Percentiles rank a stretch among this genome's conserved stretches.
These are phyloP conservation scores for Schizosaccharomyces versatilis DNA, from an alignment of 1,139 yeast genomes.

Conservation along the genomic window DNA sequence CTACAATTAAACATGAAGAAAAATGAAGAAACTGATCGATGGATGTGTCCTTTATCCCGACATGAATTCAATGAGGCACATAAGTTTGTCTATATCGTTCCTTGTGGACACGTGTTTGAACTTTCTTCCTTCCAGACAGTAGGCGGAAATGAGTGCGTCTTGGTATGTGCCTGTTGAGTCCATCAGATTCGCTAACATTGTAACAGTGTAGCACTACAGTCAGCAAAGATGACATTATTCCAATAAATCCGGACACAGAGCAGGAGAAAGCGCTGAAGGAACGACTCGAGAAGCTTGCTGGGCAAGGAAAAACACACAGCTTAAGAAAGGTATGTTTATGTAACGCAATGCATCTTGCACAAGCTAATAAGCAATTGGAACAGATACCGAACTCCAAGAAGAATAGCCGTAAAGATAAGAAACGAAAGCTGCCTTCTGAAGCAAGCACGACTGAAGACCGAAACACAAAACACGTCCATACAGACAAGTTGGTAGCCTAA, in stretches of 20 bases:
- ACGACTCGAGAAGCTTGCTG: background rate
- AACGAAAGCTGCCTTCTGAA: no score
- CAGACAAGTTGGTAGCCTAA: no score
- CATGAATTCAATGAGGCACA: background rate
- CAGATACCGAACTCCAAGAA: no score
- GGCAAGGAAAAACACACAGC: background rate
- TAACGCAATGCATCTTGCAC: no score
- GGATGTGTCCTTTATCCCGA: background rate
- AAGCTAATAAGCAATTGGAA: no score
- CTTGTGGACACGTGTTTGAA: constrained; percentile 1
- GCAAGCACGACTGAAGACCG: no score
- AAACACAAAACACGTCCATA: no score
- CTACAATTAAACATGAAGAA: background rate
- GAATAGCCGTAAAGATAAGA: no score
- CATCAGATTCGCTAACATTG: background rate
- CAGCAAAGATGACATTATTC: background rate
- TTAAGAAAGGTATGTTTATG: background rate
- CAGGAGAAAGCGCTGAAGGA: background rate
- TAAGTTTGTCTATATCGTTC: background rate
- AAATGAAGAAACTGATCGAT: background rate
- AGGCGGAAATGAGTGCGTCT: background rate
- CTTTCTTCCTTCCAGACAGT: background rate
- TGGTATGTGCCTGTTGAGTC: background rate
- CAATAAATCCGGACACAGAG: background rate
- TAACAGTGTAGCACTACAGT: background rate